Evolutionary conservation across 2,329 filamentous ascomycete species (phyloP), one percentile per base, ranked within the genome.

Genomic region (Phialophora tarda): DNA sequence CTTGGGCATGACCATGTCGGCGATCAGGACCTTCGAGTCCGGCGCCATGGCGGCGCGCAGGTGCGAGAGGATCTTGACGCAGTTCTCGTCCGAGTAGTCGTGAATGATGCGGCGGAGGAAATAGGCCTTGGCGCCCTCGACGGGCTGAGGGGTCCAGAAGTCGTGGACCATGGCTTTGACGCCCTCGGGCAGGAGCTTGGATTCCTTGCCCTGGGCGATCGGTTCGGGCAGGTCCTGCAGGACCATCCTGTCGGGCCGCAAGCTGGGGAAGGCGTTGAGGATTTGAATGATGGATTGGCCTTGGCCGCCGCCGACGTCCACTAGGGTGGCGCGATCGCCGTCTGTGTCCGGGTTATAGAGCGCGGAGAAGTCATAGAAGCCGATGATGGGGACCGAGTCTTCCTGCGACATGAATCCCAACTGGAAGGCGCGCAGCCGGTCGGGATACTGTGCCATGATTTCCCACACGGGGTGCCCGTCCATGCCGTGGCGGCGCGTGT

Each of bases 91-190:
- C 17, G 54, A 56, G 38, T 73, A 77, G 68, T 77, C 74, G 62
- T 77, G 76, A n/a, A 77, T 62, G 30, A 72, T 66, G 44, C 73
- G 74, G n/a, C 75, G 74, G 11, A 77, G 59, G 64, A 75, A 76
- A 58, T 77, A 77, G 1, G 72, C 68, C n/a, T 70, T 64, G 2
- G 75, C 74, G 17, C 70, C 69, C 30, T 61, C 64, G 28, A 69
- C 61, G 4, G 70, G 64, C 51, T 72, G 70, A 23, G 64, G 64
- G 4, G 60, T 64, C 64, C 67, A 70, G 60, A 72, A 71, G 58
- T 71, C 69, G 32, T 69, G 64, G 23, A 62, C 67, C 67, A 69
- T 65, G 23, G 59, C 59, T 34, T 57, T 57, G 6, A 72, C 56
- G 8, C 65, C 69, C 24, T 66, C 32, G 1, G 66, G 66, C 6